These are phyloP conservation scores for Malassezia furfur DNA, from an alignment of 1,284 basidiomycete genomes.

Conservation along the genomic window DNA sequence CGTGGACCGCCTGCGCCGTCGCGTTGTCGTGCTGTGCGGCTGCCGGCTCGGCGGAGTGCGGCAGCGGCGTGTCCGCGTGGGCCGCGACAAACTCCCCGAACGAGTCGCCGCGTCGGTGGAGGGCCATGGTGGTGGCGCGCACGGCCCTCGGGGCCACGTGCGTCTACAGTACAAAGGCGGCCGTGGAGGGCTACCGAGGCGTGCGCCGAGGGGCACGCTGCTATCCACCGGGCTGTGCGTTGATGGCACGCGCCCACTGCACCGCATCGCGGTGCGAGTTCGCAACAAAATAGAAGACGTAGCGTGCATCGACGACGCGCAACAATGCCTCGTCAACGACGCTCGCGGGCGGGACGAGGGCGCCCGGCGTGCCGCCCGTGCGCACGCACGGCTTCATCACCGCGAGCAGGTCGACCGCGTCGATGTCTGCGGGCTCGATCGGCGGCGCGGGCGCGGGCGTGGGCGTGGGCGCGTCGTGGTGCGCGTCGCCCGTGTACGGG, in stretches of 20 bases:
- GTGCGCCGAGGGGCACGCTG: too few relatives aligned
- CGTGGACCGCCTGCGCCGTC: not conserved
- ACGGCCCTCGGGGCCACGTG: not conserved
- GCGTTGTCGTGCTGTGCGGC: too few relatives aligned
- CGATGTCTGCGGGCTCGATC: not conserved
- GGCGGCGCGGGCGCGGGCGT: not conserved
- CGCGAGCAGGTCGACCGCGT: slow-evolving; percentile 10
- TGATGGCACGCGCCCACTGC: slow-evolving; percentile 31
- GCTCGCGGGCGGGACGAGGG: slow-evolving; percentile 22
- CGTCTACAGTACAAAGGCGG: too few relatives aligned
- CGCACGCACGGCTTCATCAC: slow-evolving; percentile 7
- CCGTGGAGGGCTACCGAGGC: too few relatives aligned
- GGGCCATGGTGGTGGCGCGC: not conserved
- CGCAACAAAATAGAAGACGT: slow-evolving; percentile 31
- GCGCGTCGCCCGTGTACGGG: slow-evolving; percentile 55
- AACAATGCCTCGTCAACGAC: slow-evolving; percentile 23
- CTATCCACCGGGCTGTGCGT: slow-evolving; percentile 19
- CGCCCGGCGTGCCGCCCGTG: not conserved
- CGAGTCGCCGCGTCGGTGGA: slow-evolving; percentile 1
- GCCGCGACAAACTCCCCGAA: slow-evolving; percentile 17
- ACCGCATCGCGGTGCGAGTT: slow-evolving; percentile 21
- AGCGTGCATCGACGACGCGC: slow-evolving; percentile 27
- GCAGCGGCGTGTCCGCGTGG: not conserved
- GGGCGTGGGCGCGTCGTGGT: slow-evolving; percentile 41
- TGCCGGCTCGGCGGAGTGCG: too few relatives aligned